Evolutionary conservation across 495 filamentous ascomycete species (phyloP).

Genomic region (Annulohypoxylon moriforme): DNA sequence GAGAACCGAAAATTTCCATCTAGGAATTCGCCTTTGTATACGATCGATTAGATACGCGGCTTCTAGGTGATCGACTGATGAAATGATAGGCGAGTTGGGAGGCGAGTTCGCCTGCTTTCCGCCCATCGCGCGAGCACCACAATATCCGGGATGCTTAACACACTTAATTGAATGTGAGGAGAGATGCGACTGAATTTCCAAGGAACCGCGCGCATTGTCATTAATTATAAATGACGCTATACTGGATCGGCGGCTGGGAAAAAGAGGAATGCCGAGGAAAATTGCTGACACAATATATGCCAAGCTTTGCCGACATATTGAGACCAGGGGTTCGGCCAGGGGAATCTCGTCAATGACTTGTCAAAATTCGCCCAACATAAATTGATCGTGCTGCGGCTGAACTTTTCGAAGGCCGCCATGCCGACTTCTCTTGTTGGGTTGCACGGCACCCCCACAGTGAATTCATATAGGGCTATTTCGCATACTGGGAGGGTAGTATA

Average conservation of each 20-base stretch:
- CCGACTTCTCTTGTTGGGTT: slow-evolving; percentile 30
- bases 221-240: slow-evolving; percentile 34
- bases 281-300: slow-evolving; percentile 31
- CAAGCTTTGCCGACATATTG: slow-evolving; percentile 36
- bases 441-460: neutral
- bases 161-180: slow-evolving; percentile 17
- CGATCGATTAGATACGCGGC: neutral
- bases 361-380: slow-evolving; percentile 35
- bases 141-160: slow-evolving; percentile 33
- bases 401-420: slow-evolving; percentile 23
- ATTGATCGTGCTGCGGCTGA: slow-evolving; percentile 42
- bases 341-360: slow-evolving; percentile 21
- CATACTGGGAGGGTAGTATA: neutral
- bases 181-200: slow-evolving; percentile 13
- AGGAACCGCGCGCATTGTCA: slow-evolving; percentile 23
- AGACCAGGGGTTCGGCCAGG: slow-evolving; percentile 7
- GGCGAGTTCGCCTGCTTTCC: slow-evolving; percentile 26
- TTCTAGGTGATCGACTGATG: neutral
- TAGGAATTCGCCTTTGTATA: neutral
- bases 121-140: slow-evolving; percentile 5
- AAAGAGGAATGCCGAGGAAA: slow-evolving; percentile 39
- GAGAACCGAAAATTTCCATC: neutral
- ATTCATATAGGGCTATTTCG: neutral
- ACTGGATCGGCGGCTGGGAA: slow-evolving; percentile 27
- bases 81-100: slow-evolving; percentile 3